Evolutionary conservation across 176 grass and related monocot genomes (phyloP).

Genomic region (Stipa capillata): DNA sequence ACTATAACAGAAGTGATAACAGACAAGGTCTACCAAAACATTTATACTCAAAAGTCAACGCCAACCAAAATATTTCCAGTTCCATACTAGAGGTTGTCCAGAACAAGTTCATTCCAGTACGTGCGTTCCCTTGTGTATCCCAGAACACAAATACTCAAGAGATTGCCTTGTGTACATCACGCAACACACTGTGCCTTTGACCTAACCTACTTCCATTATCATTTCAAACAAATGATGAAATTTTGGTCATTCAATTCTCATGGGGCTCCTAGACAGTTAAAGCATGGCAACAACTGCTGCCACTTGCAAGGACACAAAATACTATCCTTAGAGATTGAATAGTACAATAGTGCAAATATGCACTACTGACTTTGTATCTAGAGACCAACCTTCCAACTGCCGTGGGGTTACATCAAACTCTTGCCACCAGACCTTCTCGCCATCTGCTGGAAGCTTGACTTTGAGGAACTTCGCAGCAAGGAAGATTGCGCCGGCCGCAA

Average conservation of each 20-base stretch:
- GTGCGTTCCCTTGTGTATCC: background rate
- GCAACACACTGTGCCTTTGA: background rate
- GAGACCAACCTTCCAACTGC: slow-evolving; percentile 90
- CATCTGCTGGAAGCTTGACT: slow-evolving; percentile 97
- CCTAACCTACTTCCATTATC: slow-evolving; percentile 7
- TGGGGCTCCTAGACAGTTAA: background rate
- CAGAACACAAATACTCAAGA: background rate
- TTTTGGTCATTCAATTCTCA: background rate
- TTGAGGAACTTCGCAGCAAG: slow-evolving; percentile 93
- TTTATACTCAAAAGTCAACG: background rate
- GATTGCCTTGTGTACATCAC: background rate
- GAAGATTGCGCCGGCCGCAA: slow-evolving; percentile 93
- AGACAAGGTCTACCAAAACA: background rate
- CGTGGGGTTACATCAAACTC: slow-evolving; percentile 90
- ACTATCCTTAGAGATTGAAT: background rate
- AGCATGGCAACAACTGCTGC: background rate
- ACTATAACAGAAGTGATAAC: background rate
- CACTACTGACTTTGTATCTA: slow-evolving; percentile 19
- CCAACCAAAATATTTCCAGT: background rate
- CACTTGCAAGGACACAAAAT: background rate
- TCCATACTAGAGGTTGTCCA: background rate
- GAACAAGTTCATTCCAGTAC: background rate
- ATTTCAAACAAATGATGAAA: background rate
- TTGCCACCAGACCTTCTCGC: slow-evolving; percentile 95
- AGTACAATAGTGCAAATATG: slow-evolving; percentile 1